These are phyloP conservation scores for Coemansia nantahalensis DNA, from an alignment of 192 early-diverging fungal genomes.

Conservation along the genomic window DNA sequence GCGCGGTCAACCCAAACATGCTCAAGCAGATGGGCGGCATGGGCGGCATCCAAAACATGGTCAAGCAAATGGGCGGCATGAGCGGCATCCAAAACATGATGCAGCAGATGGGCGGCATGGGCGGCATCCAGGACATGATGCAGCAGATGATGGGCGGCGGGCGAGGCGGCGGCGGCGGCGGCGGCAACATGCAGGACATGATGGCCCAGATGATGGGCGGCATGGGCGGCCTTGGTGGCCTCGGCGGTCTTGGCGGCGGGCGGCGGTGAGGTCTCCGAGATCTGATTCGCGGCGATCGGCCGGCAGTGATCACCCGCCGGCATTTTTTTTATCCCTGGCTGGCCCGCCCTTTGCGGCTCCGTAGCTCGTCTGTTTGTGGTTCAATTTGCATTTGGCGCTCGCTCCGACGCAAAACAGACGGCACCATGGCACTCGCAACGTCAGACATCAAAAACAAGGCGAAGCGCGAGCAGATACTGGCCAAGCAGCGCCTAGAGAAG, in stretches of 20 bases:
- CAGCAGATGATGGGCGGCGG: conserved; percentile 59
- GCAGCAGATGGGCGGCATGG: conserved; percentile 69
- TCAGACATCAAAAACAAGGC: conserved; percentile 77
- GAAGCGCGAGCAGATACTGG: conserved; percentile 79
- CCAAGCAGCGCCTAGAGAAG: conserved; percentile 72
- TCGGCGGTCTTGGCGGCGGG: conserved; percentile 15
- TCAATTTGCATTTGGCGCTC: no score
- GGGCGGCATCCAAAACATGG: conserved; percentile 55
- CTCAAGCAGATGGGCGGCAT: conserved; percentile 77
- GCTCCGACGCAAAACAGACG: no score
- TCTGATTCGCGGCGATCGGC: conserved; percentile 1
- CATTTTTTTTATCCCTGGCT: no score
- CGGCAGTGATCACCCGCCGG: conserved; percentile 18
- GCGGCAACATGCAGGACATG: conserved; percentile 63
- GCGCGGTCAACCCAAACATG: conserved; percentile 62
- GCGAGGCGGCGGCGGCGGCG: conserved; percentile 19
- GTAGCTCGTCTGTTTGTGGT: no score
- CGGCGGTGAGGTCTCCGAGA: neutral
- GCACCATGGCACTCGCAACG: conserved; percentile 4
- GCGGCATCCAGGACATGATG: conserved; percentile 72
- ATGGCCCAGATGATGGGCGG: conserved; percentile 69
- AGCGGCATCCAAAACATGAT: conserved; percentile 61
- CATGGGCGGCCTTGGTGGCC: conserved; percentile 1
- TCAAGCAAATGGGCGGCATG: conserved; percentile 56
- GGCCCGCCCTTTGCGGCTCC: no score